Evolutionary conservation across 306 rosid genomes (phyloP).

Genomic region (Quercus cerris): DNA sequence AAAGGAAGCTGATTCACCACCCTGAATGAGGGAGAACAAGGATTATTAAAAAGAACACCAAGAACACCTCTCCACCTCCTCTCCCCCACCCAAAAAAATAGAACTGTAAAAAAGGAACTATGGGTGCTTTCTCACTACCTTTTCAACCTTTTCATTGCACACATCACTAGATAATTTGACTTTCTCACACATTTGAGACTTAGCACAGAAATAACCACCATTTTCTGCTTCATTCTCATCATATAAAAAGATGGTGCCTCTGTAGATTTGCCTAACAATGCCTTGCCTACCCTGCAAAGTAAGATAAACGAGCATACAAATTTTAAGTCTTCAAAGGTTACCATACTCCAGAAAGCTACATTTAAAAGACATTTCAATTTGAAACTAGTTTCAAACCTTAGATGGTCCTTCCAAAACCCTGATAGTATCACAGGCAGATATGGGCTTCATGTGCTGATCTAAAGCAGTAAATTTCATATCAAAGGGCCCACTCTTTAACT

Average conservation of each 20-base stretch:
- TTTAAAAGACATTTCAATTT: background rate
- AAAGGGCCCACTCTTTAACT: conserved; percentile 56
- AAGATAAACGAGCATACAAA: conserved; percentile 18
- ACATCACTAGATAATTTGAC: conserved; percentile 48
- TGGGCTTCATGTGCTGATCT: conserved; percentile 60
- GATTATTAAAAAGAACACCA: conserved; percentile 17
- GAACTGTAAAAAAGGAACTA: background rate
- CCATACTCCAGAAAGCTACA: conserved; percentile 5
- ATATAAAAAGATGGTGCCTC: conserved; percentile 64
- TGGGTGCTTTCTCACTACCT: conserved; percentile 6
- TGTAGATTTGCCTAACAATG: conserved; percentile 69
- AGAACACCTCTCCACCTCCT: background rate
- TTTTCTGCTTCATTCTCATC: conserved; percentile 66
- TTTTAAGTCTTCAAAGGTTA: conserved; percentile 7
- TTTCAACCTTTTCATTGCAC: conserved; percentile 63
- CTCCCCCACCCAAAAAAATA: background rate
- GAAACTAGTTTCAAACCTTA: conserved; percentile 49
- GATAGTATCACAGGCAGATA: conserved; percentile 65
- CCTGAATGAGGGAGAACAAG: conserved; percentile 49
- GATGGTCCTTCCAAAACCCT: conserved; percentile 70
- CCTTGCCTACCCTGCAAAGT: conserved; percentile 84
- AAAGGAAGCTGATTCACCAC: conserved; percentile 44
- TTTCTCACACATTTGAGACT: conserved; percentile 83
- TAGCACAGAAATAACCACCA: conserved; percentile 77
- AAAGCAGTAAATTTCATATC: conserved; percentile 75